Conservation (phyloP, 148 eudicot genomes). For the Heliosperma pusillum region DNA sequence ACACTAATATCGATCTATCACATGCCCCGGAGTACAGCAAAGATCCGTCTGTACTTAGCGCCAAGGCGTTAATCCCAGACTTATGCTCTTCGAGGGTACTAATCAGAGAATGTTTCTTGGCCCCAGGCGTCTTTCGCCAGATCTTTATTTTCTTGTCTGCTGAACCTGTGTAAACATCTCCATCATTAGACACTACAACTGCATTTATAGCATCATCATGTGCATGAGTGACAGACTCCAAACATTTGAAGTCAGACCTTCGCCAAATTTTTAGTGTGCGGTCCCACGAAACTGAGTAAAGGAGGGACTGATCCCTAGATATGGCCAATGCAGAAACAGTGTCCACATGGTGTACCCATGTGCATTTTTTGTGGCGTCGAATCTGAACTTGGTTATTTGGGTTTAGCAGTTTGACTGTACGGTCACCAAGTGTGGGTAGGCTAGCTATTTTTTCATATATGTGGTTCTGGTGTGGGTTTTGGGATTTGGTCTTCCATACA, state of each 20-base stretch:
- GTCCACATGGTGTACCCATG: conserved; percentile 88
- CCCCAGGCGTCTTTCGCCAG: conserved; percentile 48
- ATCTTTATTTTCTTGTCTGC: conserved; percentile 72
- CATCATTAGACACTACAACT: conserved; percentile 44
- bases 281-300: conserved; percentile 95
- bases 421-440: conserved; percentile 77
- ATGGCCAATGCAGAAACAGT: conserved; percentile 66
- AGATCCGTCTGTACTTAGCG: conserved; percentile 49
- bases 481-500: conserved; percentile 65
- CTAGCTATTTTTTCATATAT: conserved; percentile 56
- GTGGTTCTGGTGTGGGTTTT: conserved; percentile 23
- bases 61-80: conserved; percentile 78
- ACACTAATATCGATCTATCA: conserved; percentile 59
- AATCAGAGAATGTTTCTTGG: conserved; percentile 47
- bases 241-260: conserved; percentile 61
- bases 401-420: conserved; percentile 52
- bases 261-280: conserved; percentile 69
- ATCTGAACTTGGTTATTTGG: conserved; percentile 63
- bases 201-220: conserved; percentile 95
- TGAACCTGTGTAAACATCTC: conserved; percentile 75
- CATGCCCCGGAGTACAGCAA: conserved; percentile 75
- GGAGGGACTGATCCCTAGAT: conserved; percentile 52
- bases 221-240: conserved; percentile 66
- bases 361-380: conserved; percentile 61
- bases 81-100: conserved; percentile 54